Evolutionary conservation across 345 rosid genomes (phyloP), one percentile per base, ranked within the genome.

Genomic region (Gynandropsis gynandra): DNA sequence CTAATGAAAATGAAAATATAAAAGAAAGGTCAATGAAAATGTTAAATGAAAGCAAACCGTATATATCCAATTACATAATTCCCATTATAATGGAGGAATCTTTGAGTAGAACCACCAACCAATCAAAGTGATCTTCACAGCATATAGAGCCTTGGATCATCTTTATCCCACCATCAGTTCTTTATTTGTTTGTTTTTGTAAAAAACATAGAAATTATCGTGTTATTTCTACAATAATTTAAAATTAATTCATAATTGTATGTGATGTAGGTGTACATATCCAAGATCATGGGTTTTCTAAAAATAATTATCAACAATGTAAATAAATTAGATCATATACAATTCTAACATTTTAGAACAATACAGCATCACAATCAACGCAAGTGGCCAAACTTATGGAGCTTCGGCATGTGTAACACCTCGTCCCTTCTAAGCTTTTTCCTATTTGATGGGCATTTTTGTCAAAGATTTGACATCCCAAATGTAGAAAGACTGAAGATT

Each of bases 101-200:
- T n/a, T n/a, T n/a, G n/a, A n/a, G n/a, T n/a, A n/a, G n/a, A 16
- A 8, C 43, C 17, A 44, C 14, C 10, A 35, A 80, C 93, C 87
- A 80, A 49, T 67, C 71, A 73, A 80, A 80, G 66, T 83, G 93
- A 67, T 80, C 87, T 39, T 80, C 85, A 31, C 93, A 80, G 66
- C 85, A 78, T 57, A 83, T 64, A 21, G 93, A 76, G 58, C 83
- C 83, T 65, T 66, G 44, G 24, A 83, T 69, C 20, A 83, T 64
- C 7, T 80, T 66, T 50, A 77, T 62, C 36, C 82, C 87, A 47
- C 50, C 54, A 59, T 68, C 70, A n/a, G n/a, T n/a, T n/a, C n/a
- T n/a, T n/a, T n/a, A n/a, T n/a, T n/a, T n/a, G n/a, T n/a, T n/a
- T n/a, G n/a, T 77, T 76, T 84, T 84, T 80, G 73, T 52, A 51